Evolutionary conservation across 306 rosid species (phyloP).

Genomic region (Abrus pulchellus): DNA sequence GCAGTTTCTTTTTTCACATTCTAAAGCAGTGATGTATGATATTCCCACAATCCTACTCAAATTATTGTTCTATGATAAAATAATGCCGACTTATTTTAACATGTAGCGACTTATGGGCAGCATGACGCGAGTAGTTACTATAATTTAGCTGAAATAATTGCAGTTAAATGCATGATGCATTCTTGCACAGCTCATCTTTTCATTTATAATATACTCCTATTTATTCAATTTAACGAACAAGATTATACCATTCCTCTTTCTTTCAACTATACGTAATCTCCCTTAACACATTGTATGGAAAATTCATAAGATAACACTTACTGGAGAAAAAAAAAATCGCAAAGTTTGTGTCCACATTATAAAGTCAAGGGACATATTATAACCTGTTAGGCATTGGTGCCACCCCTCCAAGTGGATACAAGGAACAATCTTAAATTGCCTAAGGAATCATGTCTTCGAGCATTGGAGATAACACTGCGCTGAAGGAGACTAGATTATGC

Average conservation of each 20-base stretch:
- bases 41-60: conserved; percentile 37
- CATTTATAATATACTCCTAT: not conserved
- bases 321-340: not conserved
- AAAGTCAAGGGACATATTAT: conserved; percentile 4
- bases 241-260: not conserved
- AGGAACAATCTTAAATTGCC: not conserved
- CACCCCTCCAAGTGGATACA: not conserved
- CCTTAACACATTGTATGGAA: not conserved
- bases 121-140: conserved; percentile 41
- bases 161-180: conserved; percentile 40
- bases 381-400: not conserved
- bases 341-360: conserved; percentile 28
- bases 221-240: not conserved
- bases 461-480: too few species aligned
- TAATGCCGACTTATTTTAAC: conserved; percentile 28
- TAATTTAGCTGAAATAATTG: conserved; percentile 46
- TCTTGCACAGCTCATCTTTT: conserved; percentile 38
- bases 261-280: not conserved
- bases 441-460: not conserved
- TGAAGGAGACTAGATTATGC: too few species aligned
- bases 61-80: conserved; percentile 28
- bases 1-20: conserved; percentile 22
- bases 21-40: conserved; percentile 6
- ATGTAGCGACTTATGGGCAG: conserved; percentile 41
- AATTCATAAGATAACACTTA: not conserved